phyloP scores from a whole-genome alignment of 2,329 filamentous ascomycete genomes.

The Didymella arachidicola region DNA sequence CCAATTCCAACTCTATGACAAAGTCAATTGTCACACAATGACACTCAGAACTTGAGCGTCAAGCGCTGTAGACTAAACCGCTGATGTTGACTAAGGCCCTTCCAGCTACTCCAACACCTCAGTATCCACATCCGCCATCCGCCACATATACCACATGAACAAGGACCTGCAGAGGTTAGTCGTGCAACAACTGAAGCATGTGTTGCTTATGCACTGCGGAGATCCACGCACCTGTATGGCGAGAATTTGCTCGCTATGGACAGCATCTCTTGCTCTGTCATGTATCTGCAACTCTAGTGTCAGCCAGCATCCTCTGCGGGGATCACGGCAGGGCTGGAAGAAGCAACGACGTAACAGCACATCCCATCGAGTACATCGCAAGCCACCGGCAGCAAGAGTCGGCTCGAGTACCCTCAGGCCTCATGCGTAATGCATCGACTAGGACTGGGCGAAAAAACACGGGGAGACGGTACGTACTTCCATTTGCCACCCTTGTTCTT shows the following conservation, averaged over 20 bases:
- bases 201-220: slow-evolving; percentile 14
- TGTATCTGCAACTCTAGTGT: slow-evolving; percentile 63
- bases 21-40: background rate
- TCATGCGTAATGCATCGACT: background rate
- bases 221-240: slow-evolving; percentile 72
- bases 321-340: background rate
- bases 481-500: slow-evolving; percentile 85
- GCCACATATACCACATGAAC: slow-evolving; percentile 99
- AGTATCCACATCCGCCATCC: slow-evolving; percentile 80
- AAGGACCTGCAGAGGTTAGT: slow-evolving; percentile 65
- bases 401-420: slow-evolving; percentile 1
- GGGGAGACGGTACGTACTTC: slow-evolving; percentile 61
- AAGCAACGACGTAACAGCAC: background rate
- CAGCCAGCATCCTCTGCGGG: background rate
- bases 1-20: background rate
- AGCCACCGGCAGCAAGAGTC: background rate
- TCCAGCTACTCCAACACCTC: slow-evolving; percentile 53
- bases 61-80: background rate
- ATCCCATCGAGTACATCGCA: background rate
- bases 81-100: background rate
- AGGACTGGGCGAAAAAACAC: background rate
- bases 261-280: slow-evolving; percentile 91
- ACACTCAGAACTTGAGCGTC: background rate
- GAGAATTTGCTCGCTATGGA: slow-evolving; percentile 80
- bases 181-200: slow-evolving; percentile 7